phyloP scores from a whole-genome alignment of 345 rosid genomes.

The Microcos paniculata region DNA sequence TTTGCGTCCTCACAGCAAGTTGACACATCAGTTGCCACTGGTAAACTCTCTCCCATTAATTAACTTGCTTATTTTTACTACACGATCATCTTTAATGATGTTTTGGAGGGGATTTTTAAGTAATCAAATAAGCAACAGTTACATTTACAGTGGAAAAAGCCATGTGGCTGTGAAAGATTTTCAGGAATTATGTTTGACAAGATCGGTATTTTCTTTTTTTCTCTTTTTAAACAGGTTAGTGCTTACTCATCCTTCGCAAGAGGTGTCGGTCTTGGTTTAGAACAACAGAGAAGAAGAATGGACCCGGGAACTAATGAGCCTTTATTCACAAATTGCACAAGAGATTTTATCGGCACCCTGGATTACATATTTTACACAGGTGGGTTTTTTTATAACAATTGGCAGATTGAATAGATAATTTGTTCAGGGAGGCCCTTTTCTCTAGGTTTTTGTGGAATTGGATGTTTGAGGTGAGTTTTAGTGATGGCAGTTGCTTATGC shows the following conservation, averaged over 20 bases:
- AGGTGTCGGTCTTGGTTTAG: conserved; percentile 56
- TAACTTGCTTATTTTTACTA: neutral
- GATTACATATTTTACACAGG: conserved; percentile 99
- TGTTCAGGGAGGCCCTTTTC: neutral
- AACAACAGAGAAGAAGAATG: conserved; percentile 85
- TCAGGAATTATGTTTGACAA: conserved; percentile 16
- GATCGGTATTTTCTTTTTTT: conserved; percentile 3
- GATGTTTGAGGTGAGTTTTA: conserved; percentile 10
- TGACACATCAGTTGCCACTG: conserved; percentile 90
- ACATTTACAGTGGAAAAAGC: neutral
- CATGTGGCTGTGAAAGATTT: neutral
- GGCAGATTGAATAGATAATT: neutral
- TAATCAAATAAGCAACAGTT: neutral
- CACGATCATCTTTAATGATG: neutral
- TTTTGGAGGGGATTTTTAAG: neutral
- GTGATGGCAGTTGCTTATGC: conserved; percentile 11
- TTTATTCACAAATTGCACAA: conserved; percentile 88
- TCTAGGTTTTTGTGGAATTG: neutral
- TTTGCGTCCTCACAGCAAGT: conserved; percentile 81
- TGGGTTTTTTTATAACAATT: conserved; percentile 17
- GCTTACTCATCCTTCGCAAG: conserved; percentile 95
- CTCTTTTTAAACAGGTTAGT: conserved; percentile 78
- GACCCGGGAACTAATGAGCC: conserved; percentile 90
- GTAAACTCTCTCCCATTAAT: conserved; percentile 37
- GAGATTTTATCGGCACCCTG: conserved; percentile 87